These are phyloP conservation scores for Citrus cavaleriei DNA, from an alignment of 345 rosid genomes.

Conservation along the genomic window DNA sequence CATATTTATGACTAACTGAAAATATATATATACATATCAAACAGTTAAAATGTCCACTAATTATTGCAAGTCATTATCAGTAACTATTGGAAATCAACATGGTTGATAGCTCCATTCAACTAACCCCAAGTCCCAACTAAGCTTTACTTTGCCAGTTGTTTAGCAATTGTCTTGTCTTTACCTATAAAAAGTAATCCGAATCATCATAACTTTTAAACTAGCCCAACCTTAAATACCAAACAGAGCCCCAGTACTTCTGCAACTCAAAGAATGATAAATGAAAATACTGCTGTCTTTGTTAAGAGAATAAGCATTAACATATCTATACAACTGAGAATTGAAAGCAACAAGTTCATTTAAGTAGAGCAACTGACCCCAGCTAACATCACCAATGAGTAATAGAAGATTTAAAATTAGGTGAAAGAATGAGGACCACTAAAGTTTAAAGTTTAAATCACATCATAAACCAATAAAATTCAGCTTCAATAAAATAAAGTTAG, in stretches of 20 bases:
- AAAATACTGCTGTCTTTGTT: background rate
- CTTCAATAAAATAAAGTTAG: no score
- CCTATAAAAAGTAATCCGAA: background rate
- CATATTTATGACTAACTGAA: background rate
- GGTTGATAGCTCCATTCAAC: constrained; percentile 1
- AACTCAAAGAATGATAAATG: background rate
- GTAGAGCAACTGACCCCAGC: constrained; percentile 1
- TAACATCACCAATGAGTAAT: background rate
- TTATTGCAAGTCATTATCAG: background rate
- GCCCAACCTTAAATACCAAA: no score
- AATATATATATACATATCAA: background rate
- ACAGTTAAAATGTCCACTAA: background rate
- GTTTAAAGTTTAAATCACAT: background rate
- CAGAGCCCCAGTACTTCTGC: no score
- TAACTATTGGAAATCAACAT: background rate
- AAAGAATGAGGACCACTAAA: background rate
- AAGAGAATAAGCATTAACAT: background rate
- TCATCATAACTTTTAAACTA: no score
- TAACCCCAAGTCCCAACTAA: background rate
- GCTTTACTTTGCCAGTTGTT: background rate
- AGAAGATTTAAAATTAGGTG: no score
- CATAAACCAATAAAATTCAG: no score
- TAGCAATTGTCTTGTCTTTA: background rate
- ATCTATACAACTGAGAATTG: background rate
- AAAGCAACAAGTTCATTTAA: background rate